These are phyloP conservation scores for Cornus controversa DNA, from an alignment of 148 eudicot genomes.

Conservation along the genomic window DNA sequence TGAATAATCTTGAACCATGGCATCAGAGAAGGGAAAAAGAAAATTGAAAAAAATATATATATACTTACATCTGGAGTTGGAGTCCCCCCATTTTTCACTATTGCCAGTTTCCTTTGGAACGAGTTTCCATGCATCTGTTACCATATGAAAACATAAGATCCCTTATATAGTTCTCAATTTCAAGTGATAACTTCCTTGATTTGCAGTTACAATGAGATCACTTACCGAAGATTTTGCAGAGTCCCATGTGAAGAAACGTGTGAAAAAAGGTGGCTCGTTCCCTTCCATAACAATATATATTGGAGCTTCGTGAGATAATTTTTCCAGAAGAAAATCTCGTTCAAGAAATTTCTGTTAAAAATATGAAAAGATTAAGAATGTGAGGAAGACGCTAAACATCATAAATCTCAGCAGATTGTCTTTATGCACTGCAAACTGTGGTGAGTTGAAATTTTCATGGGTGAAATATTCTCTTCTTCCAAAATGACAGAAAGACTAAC, in stretches of 20 bases:
- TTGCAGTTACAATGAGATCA: slow-evolving; percentile 11
- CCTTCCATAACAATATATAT: slow-evolving; percentile 79
- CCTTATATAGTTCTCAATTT: neutral
- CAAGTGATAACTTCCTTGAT: neutral
- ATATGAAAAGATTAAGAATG: slow-evolving; percentile 7
- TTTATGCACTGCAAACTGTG: neutral
- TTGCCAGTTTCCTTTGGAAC: slow-evolving; percentile 75
- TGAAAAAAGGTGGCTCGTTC: slow-evolving; percentile 85
- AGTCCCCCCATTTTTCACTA: slow-evolving; percentile 67
- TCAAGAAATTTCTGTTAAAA: slow-evolving; percentile 83
- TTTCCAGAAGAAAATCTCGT: slow-evolving; percentile 73
- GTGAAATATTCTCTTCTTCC: neutral
- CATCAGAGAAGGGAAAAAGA: neutral
- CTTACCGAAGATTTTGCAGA: slow-evolving; percentile 74
- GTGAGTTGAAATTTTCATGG: neutral
- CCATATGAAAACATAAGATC: slow-evolving; percentile 14
- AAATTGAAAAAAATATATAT: no score
- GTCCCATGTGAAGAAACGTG: slow-evolving; percentile 94
- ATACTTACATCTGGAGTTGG: slow-evolving; percentile 57
- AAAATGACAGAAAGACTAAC: neutral
- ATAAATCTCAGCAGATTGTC: slow-evolving; percentile 5
- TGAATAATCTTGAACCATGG: neutral
- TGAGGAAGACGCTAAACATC: neutral
- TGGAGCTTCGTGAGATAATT: slow-evolving; percentile 67
- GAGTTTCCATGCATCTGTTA: slow-evolving; percentile 94